Conservation (phyloP, 2,329 filamentous ascomycete species). For the Curvularia hawaiiensis region DNA sequence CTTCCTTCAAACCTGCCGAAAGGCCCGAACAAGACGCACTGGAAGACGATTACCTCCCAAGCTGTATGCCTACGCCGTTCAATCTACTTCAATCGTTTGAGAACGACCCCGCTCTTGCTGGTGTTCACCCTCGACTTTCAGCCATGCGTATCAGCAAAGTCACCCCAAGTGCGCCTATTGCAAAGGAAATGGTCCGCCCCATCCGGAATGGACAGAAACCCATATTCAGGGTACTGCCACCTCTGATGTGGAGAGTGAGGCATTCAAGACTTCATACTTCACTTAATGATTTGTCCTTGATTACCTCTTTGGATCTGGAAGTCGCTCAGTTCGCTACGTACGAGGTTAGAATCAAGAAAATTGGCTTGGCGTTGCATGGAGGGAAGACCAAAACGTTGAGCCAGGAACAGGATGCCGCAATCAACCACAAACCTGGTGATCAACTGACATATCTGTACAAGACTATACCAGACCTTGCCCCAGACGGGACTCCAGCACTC, state of each 20-base stretch:
- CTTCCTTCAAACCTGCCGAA: conserved; percentile 61
- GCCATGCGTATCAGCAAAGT: conserved; percentile 77
- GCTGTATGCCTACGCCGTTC: conserved; percentile 69
- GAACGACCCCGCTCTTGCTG: conserved; percentile 66
- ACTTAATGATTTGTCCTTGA: conserved; percentile 57
- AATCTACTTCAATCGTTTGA: conserved; percentile 79
- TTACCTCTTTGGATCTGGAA: conserved; percentile 75
- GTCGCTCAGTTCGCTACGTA: conserved; percentile 73
- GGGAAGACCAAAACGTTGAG: conserved; percentile 61
- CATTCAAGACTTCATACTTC: conserved; percentile 70
- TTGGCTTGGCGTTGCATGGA: conserved; percentile 63
- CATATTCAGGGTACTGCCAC: conserved; percentile 68
- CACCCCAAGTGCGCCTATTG: conserved; percentile 66
- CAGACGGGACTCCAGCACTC: conserved; percentile 57
- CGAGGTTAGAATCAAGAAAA: conserved; percentile 65
- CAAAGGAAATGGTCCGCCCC: conserved; percentile 65
- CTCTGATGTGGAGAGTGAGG: conserved; percentile 73
- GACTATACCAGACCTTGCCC: conserved; percentile 52
- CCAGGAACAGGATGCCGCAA: conserved; percentile 56
- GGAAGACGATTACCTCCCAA: conserved; percentile 69
- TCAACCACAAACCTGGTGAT: conserved; percentile 71
- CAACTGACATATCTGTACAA: conserved; percentile 77
- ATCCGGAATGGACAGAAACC: conserved; percentile 68
- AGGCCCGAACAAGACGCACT: conserved; percentile 50
- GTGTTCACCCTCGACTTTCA: conserved; percentile 70